Evolutionary conservation across 352 stramenopile genomes (phyloP).

Genomic region (Thalassiosira livingstoniorum): DNA sequence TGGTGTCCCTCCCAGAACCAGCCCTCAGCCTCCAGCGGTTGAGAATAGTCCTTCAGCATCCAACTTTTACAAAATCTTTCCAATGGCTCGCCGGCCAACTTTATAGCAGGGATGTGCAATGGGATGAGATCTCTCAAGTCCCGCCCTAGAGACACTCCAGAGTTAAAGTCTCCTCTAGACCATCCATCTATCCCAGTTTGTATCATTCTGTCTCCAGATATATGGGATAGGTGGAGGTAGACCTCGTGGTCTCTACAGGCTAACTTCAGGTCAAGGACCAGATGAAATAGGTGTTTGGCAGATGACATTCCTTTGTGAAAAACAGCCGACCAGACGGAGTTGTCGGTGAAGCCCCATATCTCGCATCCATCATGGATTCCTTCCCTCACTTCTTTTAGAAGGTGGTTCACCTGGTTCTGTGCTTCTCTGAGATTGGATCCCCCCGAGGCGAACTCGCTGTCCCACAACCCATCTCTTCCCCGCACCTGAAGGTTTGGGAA

Average conservation of each 20-base stretch:
- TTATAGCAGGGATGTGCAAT: neutral
- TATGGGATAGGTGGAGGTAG: neutral
- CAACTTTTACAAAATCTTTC: neutral
- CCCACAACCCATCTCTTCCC: neutral
- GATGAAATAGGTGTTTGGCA: neutral
- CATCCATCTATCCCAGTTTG: neutral
- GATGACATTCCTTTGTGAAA: neutral
- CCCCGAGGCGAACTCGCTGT: neutral
- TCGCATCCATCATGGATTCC: neutral
- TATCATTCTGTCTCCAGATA: neutral
- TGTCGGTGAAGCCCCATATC: neutral
- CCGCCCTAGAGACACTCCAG: neutral
- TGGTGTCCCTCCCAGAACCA: neutral
- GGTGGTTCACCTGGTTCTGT: neutral
- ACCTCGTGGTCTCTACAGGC: neutral
- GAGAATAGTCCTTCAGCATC: neutral
- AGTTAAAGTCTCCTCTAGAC: neutral
- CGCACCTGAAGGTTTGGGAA: neutral
- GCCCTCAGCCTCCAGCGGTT: neutral
- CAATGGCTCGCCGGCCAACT: neutral
- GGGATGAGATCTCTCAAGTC: neutral
- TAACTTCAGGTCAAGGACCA: neutral
- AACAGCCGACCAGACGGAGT: neutral
- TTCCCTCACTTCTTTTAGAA: neutral
- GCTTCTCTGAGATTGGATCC: neutral